Evolutionary conservation across 495 filamentous ascomycete species (phyloP), one percentile per base, ranked within the genome.

Genomic region (Cudoniella acicularis): DNA sequence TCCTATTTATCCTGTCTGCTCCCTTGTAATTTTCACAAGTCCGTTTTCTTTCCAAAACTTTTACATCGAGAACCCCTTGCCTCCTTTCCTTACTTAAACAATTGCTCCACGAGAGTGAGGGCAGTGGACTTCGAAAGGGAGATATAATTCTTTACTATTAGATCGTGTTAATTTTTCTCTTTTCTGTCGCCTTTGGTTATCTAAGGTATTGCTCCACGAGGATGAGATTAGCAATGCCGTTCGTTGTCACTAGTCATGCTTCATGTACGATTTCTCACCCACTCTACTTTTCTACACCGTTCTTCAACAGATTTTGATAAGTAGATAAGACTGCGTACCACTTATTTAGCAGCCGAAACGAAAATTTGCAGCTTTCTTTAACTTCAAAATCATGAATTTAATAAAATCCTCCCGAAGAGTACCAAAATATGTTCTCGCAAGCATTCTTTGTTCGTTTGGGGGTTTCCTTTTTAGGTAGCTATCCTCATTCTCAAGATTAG

Each of bases 401-500:
- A n/a, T n/a, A n/a, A n/a, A n/a, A n/a, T n/a, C n/a, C n/a, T n/a
- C 30, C 6, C 30, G 13, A 36, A 13, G 30, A 4, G 30, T 36
- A 6, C 59, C 59, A 25, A 49, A 49, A 50, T 66, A 66, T 52
- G 30, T 66, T 2, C 41, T 46, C 45, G 43, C 57, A 18, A n/a
- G 61, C 11, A 57, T 59, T 13, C 21, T 61, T 1, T 59, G 56
- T 16, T 64, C 65, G 3, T 21, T 62, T 13, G 61, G 43, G 13
- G 64, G 57, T 3, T 22, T 52, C 40, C 50, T 67, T 11, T 67
- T 67, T 27, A 61, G 64, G 61, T 66, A 53, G 43, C 27, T 27
- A 47, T 30, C 13, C 45, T n/a, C 11, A 3, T 25, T n/a, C n/a
- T n/a, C n/a, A n/a, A n/a, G n/a, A n/a, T n/a, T n/a, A n/a, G n/a